Base-by-base conservation (phyloP, 306 rosid species). In the Trifolium repens region DNA sequence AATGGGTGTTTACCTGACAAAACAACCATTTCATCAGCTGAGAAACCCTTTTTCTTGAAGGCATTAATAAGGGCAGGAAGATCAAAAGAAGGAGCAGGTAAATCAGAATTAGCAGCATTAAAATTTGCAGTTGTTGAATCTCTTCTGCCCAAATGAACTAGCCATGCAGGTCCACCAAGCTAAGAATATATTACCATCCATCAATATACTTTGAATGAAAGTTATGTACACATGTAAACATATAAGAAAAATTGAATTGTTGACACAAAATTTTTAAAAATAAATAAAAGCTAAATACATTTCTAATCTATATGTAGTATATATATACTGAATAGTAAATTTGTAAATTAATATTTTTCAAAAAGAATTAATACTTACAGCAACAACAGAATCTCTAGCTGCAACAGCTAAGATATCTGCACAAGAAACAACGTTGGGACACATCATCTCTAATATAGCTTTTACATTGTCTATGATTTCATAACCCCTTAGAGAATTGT, bases 351-450 rank as follows among this genome's bases (percentile, higher is more conserved):
- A 35, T 35, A 35, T 35, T 53, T 11, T 7, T 65, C 65, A 63
- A 7, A 35, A 62, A 0, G 34, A 30, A 30, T 30, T 30, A 16
- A 35, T 37, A 42, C 82, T 78, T 69, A 88, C 92, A 13, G 62
- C 76, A 34, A 71, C 73, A 8, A 85, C 86, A 5, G 91, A 85
- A 42, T 87, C 94, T 35, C 90, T 80, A 0, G 91, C 91, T 12
- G 90, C 94, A 73, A 82, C 78, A 0, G 86, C 61, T 66, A 89
- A 1, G 19, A 89, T 84, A 43, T 89, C 94, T 13, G 88, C 85
- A 26, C 94, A 89, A 9, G 89, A 89, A 4, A 89, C 82, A 8
- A 84, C 82, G 7, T 78, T 55, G 1, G 90, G 82, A 16, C 91
- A 87, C 8, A 10, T 0, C 2, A 0, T 12, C 77, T 89, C 88